Percentiles rank a stretch among this genome's conserved stretches.
phyloP scores from a whole-genome alignment of 768 basidiomycete species.

The Podaxis sp. region DNA sequence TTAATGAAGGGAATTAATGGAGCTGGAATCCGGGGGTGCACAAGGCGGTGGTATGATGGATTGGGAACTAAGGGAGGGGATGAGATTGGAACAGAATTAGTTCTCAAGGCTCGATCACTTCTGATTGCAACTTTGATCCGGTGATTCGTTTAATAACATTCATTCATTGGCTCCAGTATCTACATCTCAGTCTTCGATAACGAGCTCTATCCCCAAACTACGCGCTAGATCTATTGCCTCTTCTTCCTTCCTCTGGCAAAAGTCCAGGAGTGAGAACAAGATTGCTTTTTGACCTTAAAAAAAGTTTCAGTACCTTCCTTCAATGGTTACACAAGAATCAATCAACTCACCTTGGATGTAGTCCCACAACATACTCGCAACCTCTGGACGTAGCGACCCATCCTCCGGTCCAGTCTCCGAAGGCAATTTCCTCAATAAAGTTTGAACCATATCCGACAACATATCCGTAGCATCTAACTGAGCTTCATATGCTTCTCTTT shows the following conservation, averaged over 20 bases:
- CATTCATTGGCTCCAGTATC: not conserved
- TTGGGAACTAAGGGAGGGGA: constrained; percentile 2
- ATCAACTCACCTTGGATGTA: constrained; percentile 57
- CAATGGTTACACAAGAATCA: not conserved
- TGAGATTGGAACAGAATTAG: not conserved
- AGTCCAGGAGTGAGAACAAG: constrained; percentile 46
- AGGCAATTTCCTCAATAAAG: constrained; percentile 48
- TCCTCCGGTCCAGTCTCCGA: constrained; percentile 17
- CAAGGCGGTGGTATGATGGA: constrained; percentile 3
- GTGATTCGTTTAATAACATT: not conserved
- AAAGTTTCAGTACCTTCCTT: not conserved
- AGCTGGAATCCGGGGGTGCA: not conserved
- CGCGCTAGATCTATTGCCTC: constrained; percentile 44
- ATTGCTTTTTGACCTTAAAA: constrained; percentile 56
- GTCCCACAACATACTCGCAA: constrained; percentile 58
- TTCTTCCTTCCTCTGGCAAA: constrained; percentile 41
- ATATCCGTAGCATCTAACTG: constrained; percentile 64
- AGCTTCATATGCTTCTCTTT: constrained; percentile 44
- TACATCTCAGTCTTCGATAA: constrained; percentile 34
- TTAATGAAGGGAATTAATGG: not conserved
- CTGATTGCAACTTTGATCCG: constrained; percentile 3
- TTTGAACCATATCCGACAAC: constrained; percentile 63
- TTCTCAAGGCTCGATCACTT: not conserved
- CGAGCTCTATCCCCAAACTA: constrained; percentile 48
- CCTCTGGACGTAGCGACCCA: constrained; percentile 43